Evolutionary conservation across 192 early-diverging fungal species (phyloP).

Genomic region (Backusella psychrophila): DNA sequence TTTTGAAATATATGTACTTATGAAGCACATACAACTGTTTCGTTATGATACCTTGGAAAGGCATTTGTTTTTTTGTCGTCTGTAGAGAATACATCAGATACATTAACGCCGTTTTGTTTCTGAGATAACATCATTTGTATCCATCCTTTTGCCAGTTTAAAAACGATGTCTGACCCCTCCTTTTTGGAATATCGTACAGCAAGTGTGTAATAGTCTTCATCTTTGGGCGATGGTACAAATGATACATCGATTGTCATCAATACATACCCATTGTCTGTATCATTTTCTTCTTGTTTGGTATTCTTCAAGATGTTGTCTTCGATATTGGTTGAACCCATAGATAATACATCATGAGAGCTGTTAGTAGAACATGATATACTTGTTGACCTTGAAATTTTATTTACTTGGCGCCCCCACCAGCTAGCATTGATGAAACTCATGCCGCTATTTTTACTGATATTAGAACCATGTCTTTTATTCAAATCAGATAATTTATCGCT

Average conservation of each 20-base stretch:
- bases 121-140: constrained; percentile 1
- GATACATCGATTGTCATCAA: constrained; percentile 20
- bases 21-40: not conserved
- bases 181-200: constrained; percentile 14
- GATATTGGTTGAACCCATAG: not conserved
- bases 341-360: not conserved
- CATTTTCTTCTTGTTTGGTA: not conserved
- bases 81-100: not conserved
- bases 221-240: not conserved
- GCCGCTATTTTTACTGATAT: not conserved
- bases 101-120: not conserved
- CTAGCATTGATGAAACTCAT: not conserved
- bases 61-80: not conserved
- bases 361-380: not conserved
- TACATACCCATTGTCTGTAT: constrained; percentile 8
- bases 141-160: constrained; percentile 24
- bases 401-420: not conserved
- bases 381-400: not conserved
- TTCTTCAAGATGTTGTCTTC: not conserved
- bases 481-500: constrained; percentile 9
- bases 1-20: not conserved
- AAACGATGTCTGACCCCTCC: constrained; percentile 21
- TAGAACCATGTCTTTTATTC: not conserved
- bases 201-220: constrained; percentile 4
- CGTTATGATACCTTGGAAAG: not conserved